These are phyloP conservation scores for Pythium utonaiense DNA, from an alignment of 352 stramenopile genomes.

Conservation along the genomic window DNA sequence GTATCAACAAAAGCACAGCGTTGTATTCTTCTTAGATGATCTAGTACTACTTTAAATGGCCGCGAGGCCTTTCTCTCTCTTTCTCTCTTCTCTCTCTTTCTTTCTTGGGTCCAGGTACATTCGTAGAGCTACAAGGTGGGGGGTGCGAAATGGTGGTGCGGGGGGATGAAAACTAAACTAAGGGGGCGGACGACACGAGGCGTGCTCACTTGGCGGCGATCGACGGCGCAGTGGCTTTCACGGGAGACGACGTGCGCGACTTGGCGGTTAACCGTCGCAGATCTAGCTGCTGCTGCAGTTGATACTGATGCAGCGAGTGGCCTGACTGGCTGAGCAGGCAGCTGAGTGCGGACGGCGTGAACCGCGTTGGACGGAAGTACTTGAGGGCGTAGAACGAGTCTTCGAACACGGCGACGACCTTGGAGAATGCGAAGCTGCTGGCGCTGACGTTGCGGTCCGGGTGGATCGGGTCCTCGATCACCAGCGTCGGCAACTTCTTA, in stretches of 20 bases:
- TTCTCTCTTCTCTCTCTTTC: not conserved
- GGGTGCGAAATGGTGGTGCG: not conserved
- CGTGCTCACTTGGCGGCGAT: constrained; percentile 19
- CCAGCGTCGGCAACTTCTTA: constrained; percentile 55
- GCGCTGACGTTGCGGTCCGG: constrained; percentile 83
- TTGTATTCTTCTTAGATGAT: constrained; percentile 12
- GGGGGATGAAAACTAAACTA: constrained; percentile 3
- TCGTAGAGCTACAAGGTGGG: constrained; percentile 22
- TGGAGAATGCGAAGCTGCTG: constrained; percentile 84
- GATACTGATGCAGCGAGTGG: constrained; percentile 36
- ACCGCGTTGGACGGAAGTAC: constrained; percentile 77
- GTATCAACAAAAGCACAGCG: constrained; percentile 1
- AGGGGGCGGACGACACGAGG: not conserved
- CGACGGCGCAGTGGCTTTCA: constrained; percentile 5
- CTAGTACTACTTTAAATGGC: constrained; percentile 11
- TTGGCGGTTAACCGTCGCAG: not conserved
- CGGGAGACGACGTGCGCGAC: not conserved
- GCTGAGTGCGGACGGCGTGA: constrained; percentile 72
- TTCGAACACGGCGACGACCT: constrained; percentile 82
- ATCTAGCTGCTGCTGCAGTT: constrained; percentile 14
- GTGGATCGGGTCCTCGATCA: constrained; percentile 89
- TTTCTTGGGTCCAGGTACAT: constrained; percentile 13
- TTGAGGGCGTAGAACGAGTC: constrained; percentile 84
- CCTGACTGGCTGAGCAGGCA: constrained; percentile 69
- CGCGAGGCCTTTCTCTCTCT: not conserved